A percentile compares a stretch with the other conserved stretches of the same genome.
Conservation (phyloP, 2,329 filamentous ascomycete genomes). For the Mollisiaceae sp. region DNA sequence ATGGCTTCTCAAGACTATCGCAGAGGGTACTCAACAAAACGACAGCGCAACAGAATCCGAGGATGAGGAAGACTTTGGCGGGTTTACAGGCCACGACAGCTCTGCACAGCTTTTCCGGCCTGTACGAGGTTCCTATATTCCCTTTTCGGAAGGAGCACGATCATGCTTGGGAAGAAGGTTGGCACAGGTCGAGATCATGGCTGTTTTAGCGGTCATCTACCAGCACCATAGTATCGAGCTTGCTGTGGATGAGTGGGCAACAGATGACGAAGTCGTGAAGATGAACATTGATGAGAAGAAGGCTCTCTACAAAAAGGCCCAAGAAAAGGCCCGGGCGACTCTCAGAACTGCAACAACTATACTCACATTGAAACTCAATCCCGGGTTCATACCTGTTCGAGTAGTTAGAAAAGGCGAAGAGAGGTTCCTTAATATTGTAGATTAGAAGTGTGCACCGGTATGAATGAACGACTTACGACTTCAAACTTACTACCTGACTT, state of each 20-base stretch:
- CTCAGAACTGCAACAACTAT: conserved; percentile 58
- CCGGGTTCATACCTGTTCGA: conserved; percentile 63
- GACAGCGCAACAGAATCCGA: conserved; percentile 36
- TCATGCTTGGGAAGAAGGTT: conserved; percentile 46
- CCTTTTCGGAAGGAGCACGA: conserved; percentile 45
- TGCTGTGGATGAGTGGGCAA: conserved; percentile 39
- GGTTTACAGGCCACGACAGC: conserved; percentile 64
- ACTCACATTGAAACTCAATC: conserved; percentile 74
- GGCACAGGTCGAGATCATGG: conserved; percentile 45
- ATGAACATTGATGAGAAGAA: conserved; percentile 35
- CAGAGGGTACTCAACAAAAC: conserved; percentile 34
- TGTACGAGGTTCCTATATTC: conserved; percentile 41
- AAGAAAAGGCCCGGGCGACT: conserved; percentile 51
- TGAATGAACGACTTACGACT: not conserved
- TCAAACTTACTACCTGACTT: too few relatives aligned
- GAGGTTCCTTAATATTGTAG: conserved; percentile 58
- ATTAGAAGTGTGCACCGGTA: conserved; percentile 20
- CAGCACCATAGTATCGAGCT: conserved; percentile 37
- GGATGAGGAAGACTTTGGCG: conserved; percentile 59
- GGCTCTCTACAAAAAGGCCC: conserved; percentile 33
- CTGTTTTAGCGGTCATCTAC: conserved; percentile 40
- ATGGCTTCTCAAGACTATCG: conserved; percentile 60
- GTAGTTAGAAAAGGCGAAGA: conserved; percentile 73
- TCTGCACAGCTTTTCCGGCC: conserved; percentile 37
- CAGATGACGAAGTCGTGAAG: conserved; percentile 35